phyloP scores from a whole-genome alignment of 495 filamentous ascomycete genomes.

The Letharia columbiana region DNA sequence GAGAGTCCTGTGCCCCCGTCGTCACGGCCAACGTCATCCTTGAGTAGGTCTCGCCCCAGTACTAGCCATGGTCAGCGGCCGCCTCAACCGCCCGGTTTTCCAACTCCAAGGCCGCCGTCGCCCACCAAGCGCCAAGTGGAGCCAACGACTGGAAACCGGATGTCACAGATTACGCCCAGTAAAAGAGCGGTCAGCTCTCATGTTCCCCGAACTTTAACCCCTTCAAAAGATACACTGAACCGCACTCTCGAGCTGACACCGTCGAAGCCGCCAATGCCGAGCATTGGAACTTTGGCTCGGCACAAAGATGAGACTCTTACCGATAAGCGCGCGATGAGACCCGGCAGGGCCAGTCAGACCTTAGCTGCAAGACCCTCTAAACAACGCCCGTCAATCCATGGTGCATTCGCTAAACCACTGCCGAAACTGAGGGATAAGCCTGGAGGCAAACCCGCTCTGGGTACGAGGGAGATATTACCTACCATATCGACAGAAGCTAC shows the following conservation, averaged over 20 bases:
- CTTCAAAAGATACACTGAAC: slow-evolving; percentile 22
- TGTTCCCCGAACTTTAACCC: slow-evolving; percentile 25
- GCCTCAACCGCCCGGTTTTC: slow-evolving; percentile 28
- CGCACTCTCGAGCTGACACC: slow-evolving; percentile 35
- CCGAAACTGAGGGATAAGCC: neutral
- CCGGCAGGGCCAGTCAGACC: slow-evolving; percentile 31
- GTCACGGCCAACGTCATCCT: slow-evolving; percentile 46
- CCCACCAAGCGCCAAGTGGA: slow-evolving; percentile 27
- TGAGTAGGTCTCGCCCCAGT: slow-evolving; percentile 41
- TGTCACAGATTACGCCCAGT: slow-evolving; percentile 27
- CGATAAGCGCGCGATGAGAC: slow-evolving; percentile 17
- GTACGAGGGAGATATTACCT: neutral
- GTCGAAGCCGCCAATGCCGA: slow-evolving; percentile 26
- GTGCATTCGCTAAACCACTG: slow-evolving; percentile 11
- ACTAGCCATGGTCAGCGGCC: slow-evolving; percentile 37
- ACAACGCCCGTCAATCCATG: slow-evolving; percentile 12
- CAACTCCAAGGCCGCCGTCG: slow-evolving; percentile 20
- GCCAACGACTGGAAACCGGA: slow-evolving; percentile 26
- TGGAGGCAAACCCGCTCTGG: neutral
- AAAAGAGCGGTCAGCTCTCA: slow-evolving; percentile 31
- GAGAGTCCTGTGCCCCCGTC: slow-evolving; percentile 49
- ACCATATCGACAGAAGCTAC: neutral
- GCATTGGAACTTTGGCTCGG: slow-evolving; percentile 26
- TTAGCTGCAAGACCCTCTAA: slow-evolving; percentile 18
- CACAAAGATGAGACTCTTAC: neutral